Percentiles rank a stretch among this genome's conserved stretches.
phyloP scores from a whole-genome alignment of 176 grass and related monocot genomes.

The Miscanthus lutarioriparius region DNA sequence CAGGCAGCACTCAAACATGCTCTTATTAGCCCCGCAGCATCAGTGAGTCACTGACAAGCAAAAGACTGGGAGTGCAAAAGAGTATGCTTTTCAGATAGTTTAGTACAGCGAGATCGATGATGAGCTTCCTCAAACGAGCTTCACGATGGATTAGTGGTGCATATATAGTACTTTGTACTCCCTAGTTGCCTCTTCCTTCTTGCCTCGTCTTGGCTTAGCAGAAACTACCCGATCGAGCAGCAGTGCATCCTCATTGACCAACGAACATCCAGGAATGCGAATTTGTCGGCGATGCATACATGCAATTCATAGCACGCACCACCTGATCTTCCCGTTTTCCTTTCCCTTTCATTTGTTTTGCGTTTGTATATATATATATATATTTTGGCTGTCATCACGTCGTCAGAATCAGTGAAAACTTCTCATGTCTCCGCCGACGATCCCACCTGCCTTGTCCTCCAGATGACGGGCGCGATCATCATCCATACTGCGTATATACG shows the following conservation, averaged over 20 bases:
- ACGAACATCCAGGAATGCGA: not conserved
- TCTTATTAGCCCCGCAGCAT: no score
- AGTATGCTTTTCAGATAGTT: not conserved
- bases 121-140: not conserved
- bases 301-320: not conserved
- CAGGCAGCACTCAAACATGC: no score
- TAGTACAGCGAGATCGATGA: not conserved
- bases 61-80: no score
- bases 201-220: not conserved
- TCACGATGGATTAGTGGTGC: not conserved
- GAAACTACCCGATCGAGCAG: not conserved
- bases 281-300: not conserved
- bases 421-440: slow-evolving; percentile 34
- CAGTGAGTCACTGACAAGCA: no score
- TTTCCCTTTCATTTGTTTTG: not conserved
- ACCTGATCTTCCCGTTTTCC: not conserved
- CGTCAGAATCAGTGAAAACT: not conserved
- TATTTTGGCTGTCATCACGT: not conserved
- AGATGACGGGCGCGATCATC: slow-evolving; percentile 60
- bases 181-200: not conserved
- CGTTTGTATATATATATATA: not conserved
- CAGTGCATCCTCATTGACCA: not conserved
- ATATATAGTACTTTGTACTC: not conserved
- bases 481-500: slow-evolving; percentile 54
- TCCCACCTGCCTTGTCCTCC: slow-evolving; percentile 55